Conservation (phyloP, 345 rosid species). For the Syzygium aqueum region DNA sequence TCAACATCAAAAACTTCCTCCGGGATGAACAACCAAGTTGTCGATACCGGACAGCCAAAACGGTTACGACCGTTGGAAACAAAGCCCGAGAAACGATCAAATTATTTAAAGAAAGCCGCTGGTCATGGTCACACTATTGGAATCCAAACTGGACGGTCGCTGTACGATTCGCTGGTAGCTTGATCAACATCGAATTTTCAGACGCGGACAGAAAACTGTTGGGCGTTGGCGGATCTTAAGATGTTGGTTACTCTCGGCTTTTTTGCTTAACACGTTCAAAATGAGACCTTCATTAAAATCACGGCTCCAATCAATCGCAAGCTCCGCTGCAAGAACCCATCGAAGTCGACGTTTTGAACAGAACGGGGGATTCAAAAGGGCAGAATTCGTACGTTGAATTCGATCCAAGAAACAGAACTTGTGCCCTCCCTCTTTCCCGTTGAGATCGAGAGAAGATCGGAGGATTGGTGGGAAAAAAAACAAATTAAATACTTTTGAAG, state of each 20-base stretch:
- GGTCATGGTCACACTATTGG: background rate
- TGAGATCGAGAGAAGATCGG: background rate
- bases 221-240: background rate
- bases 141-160: background rate
- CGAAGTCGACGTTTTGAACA: background rate
- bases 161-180: background rate
- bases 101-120: background rate
- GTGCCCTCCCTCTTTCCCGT: background rate
- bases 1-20: background rate
- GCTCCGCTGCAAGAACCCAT: background rate
- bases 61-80: background rate
- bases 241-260: background rate
- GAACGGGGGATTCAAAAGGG: background rate
- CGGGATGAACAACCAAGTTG: background rate
- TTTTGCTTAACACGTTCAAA: background rate
- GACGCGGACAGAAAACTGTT: background rate
- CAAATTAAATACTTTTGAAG: background rate
- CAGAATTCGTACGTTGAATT: background rate
- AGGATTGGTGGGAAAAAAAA: background rate
- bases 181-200: background rate
- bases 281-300: background rate
- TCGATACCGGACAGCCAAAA: background rate
- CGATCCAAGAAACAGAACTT: background rate
- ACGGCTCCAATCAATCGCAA: fast-evolving
- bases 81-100: background rate